Conservation (phyloP, 2,329 filamentous ascomycete genomes). For the Pseudogymnoascus sp. region DNA sequence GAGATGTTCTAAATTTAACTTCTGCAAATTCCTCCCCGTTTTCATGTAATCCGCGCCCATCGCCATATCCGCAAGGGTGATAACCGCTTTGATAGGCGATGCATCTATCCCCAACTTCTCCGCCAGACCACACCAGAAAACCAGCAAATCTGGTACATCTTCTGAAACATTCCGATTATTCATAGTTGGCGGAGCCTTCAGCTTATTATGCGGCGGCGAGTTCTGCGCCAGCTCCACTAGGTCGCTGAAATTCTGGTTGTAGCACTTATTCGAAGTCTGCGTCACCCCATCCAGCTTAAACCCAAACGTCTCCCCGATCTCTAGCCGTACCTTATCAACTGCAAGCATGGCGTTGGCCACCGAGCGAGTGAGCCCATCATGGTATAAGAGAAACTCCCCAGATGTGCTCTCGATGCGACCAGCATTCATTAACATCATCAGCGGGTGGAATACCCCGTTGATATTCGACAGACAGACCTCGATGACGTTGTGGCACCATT, state of each 20-base stretch:
- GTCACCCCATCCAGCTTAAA: slow-evolving; percentile 19
- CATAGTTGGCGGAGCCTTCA: slow-evolving; percentile 19
- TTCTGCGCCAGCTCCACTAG: slow-evolving; percentile 22
- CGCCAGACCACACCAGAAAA: slow-evolving; percentile 20
- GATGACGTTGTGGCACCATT: slow-evolving; percentile 24
- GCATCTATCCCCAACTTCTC: slow-evolving; percentile 20
- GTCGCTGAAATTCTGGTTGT: slow-evolving; percentile 21
- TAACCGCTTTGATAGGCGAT: slow-evolving; percentile 19
- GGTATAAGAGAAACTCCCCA: slow-evolving; percentile 21
- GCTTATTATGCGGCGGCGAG: slow-evolving; percentile 22
- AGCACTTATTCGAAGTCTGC: slow-evolving; percentile 24
- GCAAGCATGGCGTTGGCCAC: slow-evolving; percentile 19
- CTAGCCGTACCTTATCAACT: slow-evolving; percentile 21
- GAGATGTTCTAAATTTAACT: background rate
- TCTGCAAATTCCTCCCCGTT: background rate
- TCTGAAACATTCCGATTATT: slow-evolving; percentile 22
- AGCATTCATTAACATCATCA: slow-evolving; percentile 26
- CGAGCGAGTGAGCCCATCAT: background rate
- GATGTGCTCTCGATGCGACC: slow-evolving; percentile 25
- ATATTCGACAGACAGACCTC: slow-evolving; percentile 25
- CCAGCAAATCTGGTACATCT: slow-evolving; percentile 21
- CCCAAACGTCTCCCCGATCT: slow-evolving; percentile 22
- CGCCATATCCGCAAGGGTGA: slow-evolving; percentile 20
- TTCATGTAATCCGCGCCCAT: slow-evolving; percentile 16
- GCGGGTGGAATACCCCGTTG: slow-evolving; percentile 25